Base-by-base conservation (phyloP, 495 filamentous ascomycete genomes). In the Xylaria nigripes region DNA sequence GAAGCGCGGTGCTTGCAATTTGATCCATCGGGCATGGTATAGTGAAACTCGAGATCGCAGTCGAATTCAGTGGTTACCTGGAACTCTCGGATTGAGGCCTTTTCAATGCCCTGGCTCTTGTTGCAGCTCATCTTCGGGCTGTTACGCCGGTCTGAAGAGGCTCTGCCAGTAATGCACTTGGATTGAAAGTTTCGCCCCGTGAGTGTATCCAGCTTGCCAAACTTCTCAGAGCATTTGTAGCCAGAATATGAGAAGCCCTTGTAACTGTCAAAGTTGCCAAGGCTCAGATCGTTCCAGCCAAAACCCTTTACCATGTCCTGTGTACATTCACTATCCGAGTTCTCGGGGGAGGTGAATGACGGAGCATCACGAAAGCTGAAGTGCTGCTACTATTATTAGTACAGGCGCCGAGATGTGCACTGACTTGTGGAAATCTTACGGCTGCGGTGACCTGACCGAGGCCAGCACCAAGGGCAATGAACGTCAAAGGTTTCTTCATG, bases 41-140 rank as follows among this genome's bases (percentile, higher is more conserved):
- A 95, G 74, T 86, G 77, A 71, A 94, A 87, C 68, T 90, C 80
- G 50, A 96, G 70, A 45, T 92, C 81, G 56, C 78, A 81, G 63
- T 91, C 85, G 58, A 84, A 78, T 61, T 86, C 81, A 58, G 83
- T 80, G 18, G 82, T 80, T 52, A 95, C 73, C 56, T 88, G 73
- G 66, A 93, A 79, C 58, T 81, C 72, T 52, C 70, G 79, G 62
- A 95, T 81, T 4, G 90, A 94, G 73, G 93, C 90, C 53, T 74
- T 78, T 44, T 76, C 71, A 54, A 80, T 70, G 27, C 71, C 71
- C 4, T 69, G 52, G 56, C 76, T 81, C 48, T 67, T 63, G 50
- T 65, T 64, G 54, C 69, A 79, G 61, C 77, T 78, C 66, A 87
- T 81, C 38, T 79, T 79, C 0, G 84, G 82, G 63, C 70, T 68